Base-by-base conservation (phyloP, 371 early-diverging fungal species). In the Mucor racemosus region DNA sequence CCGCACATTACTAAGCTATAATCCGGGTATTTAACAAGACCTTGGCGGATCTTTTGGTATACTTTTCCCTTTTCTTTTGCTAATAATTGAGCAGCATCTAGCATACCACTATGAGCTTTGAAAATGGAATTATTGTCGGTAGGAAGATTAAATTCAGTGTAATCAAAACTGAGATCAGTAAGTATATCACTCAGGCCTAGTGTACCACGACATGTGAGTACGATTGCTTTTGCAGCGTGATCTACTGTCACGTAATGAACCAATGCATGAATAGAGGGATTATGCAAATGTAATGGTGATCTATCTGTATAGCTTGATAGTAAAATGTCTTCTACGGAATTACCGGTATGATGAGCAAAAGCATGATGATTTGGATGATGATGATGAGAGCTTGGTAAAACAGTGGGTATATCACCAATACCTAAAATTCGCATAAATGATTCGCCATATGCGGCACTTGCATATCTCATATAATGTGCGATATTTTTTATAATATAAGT, bases 151-250 rank as follows among this genome's bases (percentile, higher is more conserved):
- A 95, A 77, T 21, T 87, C 80, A 46, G 85, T 80, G 76, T 94
- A 95, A 35, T 88, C 86, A 66, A 93, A 93, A 34, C 91, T 90
- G 38, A 97, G 84, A 74, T 97, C 96, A 15, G 95, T 92, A 58
- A 97, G 76, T 19, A 94, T 78, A 68, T 97, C 97, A 7, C 90
- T 91, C 21, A 96, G 80, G 0, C 95, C 95, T 1, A 96, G 78
- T 1, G 97, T 97, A 13, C 97, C 97, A 4, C 97, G 91, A 64
- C 94, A 91, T 0, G 96, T 93, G n/a, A 97, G 66, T 0, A 96
- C 94, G 6, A 97, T 84, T 0, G 91, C 82, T 42, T 88, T 78
- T 1, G 92, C 83, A 0, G 81, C 76, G 65, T 94, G 95, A 69
- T 97, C 96, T 5, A 95, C 86, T 15, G 88, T 87, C 21, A 97